Evolutionary conservation across 2,329 filamentous ascomycete genomes (phyloP).

Genomic region (Exophiala alcalophila): DNA sequence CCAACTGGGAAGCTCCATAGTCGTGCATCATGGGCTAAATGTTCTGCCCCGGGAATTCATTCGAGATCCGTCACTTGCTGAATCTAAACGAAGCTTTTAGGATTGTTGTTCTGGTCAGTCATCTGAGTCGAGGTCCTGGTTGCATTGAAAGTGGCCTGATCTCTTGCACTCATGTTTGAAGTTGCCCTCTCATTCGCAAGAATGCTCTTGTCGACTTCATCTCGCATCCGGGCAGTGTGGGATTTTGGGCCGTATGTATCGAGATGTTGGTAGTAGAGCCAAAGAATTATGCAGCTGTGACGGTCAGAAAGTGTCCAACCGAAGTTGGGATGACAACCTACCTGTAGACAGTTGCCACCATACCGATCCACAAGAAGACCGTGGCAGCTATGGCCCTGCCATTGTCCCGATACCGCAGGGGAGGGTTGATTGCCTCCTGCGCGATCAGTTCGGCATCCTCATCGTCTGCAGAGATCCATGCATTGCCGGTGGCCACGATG

Average conservation of each 20-base stretch:
- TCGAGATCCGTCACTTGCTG: too few relatives aligned
- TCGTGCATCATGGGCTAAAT: too few relatives aligned
- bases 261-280: conserved; percentile 25
- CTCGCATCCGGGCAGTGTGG: conserved; percentile 20
- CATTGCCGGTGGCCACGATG: conserved; percentile 49
- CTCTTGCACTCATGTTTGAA: conserved; percentile 5
- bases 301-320: not conserved
- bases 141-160: conserved; percentile 12
- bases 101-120: too few relatives aligned
- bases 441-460: conserved; percentile 33
- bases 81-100: too few relatives aligned
- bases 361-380: conserved; percentile 54
- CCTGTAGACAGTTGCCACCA: conserved; percentile 45
- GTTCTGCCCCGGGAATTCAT: too few relatives aligned
- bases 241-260: conserved; percentile 24
- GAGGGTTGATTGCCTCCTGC: conserved; percentile 32
- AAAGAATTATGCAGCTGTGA: conserved; percentile 22
- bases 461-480: conserved; percentile 44
- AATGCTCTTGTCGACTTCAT: conserved; percentile 23
- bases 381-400: conserved; percentile 50
- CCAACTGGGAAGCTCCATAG: too few relatives aligned
- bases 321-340: conserved; percentile 9
- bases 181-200: conserved; percentile 9
- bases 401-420: conserved; percentile 49
- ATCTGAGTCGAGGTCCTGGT: too few relatives aligned